Conservation (phyloP, 2,329 filamentous ascomycete species). For the Sordariomycetes sp. region DNA sequence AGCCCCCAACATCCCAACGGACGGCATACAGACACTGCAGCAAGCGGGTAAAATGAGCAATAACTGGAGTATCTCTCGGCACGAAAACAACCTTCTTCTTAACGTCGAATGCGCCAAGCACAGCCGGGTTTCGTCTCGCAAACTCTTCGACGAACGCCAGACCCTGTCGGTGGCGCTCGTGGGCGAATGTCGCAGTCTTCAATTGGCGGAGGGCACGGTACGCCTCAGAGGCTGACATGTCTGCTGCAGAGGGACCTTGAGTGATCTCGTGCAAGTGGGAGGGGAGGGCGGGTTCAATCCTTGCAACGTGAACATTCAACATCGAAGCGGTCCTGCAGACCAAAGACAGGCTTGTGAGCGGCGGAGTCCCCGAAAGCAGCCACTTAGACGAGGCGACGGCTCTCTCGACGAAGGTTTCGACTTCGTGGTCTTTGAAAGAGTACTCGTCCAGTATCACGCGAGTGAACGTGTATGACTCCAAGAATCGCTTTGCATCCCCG, state of each 20-base stretch:
- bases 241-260: slow-evolving; percentile 16
- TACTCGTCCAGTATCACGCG: slow-evolving; percentile 32
- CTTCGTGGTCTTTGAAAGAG: slow-evolving; percentile 22
- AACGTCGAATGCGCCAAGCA: slow-evolving; percentile 9
- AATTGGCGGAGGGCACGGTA: slow-evolving; percentile 19
- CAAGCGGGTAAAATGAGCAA: slow-evolving; percentile 15
- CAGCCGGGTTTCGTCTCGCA: slow-evolving; percentile 18
- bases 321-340: slow-evolving; percentile 22
- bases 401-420: slow-evolving; percentile 21
- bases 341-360: slow-evolving; percentile 20
- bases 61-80: slow-evolving; percentile 12
- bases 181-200: slow-evolving; percentile 20
- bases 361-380: slow-evolving; percentile 32
- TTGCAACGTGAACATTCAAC: slow-evolving; percentile 26
- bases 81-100: slow-evolving; percentile 16
- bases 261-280: slow-evolving; percentile 24
- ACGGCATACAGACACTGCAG: slow-evolving; percentile 17
- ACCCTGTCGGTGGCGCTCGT: slow-evolving; percentile 22
- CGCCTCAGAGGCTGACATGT: slow-evolving; percentile 20
- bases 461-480: slow-evolving; percentile 26
- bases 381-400: slow-evolving; percentile 24
- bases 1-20: slow-evolving; percentile 10
- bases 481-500: slow-evolving; percentile 6
- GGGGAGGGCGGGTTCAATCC: slow-evolving; percentile 18
- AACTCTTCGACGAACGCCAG: slow-evolving; percentile 18